Percentiles rank a stretch among this genome's conserved stretches.
phyloP scores from a whole-genome alignment of 2,329 filamentous ascomycete species.

The Trichophyton equinum region DNA sequence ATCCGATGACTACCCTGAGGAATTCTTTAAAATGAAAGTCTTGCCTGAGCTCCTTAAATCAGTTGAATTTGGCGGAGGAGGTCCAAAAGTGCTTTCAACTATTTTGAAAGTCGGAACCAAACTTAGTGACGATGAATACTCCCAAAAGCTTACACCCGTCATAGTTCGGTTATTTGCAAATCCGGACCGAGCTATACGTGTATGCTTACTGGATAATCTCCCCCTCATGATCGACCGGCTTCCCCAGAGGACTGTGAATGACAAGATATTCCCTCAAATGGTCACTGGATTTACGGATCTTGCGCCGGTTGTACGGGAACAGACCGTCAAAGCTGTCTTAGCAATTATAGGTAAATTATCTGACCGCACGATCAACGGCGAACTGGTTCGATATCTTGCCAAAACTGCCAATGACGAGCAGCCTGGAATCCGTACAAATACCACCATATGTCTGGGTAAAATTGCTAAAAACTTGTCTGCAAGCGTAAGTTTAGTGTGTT shows the following conservation, averaged over 20 bases:
- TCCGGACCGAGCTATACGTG: constrained; percentile 80
- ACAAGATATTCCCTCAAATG: constrained; percentile 93
- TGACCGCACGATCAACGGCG: constrained; percentile 85
- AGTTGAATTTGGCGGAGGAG: constrained; percentile 94
- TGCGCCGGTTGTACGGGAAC: constrained; percentile 82
- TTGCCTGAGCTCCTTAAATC: constrained; percentile 93
- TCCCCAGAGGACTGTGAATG: constrained; percentile 77
- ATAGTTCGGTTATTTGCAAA: constrained; percentile 78
- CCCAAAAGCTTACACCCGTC: constrained; percentile 69
- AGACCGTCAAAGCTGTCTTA: constrained; percentile 88
- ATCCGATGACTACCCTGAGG: constrained; percentile 88
- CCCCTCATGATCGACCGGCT: constrained; percentile 84
- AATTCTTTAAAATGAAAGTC: constrained; percentile 96
- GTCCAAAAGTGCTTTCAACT: constrained; percentile 75
- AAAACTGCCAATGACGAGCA: constrained; percentile 97
- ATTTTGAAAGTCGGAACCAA: constrained; percentile 87
- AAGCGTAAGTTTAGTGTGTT: constrained; percentile 29
- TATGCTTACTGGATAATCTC: constrained; percentile 79
- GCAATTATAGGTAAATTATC: constrained; percentile 79
- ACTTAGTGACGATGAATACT: constrained; percentile 79
- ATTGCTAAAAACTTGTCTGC: constrained; percentile 79
- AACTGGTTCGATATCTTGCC: constrained; percentile 77
- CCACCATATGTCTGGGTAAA: constrained; percentile 91
- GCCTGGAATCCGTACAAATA: constrained; percentile 92
- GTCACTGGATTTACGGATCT: constrained; percentile 88